Base-by-base conservation (phyloP, 495 filamentous ascomycete genomes). In the Tuber calosporum region DNA sequence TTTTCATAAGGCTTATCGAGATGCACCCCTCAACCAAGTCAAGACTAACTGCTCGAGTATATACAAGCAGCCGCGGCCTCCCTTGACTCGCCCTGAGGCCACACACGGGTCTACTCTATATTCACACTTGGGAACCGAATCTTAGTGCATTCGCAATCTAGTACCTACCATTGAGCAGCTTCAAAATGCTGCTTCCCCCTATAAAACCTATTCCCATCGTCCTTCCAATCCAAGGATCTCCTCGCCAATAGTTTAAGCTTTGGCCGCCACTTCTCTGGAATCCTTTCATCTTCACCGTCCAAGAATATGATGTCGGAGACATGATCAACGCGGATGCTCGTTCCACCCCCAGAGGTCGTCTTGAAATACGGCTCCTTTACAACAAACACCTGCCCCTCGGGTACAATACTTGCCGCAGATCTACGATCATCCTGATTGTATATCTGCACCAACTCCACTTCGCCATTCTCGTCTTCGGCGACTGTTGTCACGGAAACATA, bases 291-390 rank as follows among this genome's bases (percentile, higher is more conserved):
- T 34, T 66, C 70, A 26, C 74, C 43, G 8, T 38, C 67, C 22
- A 77, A 62, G 26, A 77, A 77, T 34, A 77, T 69, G 40, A 73
- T 43, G 69, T 77, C 74, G 19, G 75, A 77, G 66, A 77, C 66
- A 73, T 77, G 75, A 42, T 76, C 75, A 13, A 77, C 73, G 40
- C 75, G 69, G 38, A 77, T 66, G 34, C 75, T 71, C 22, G 75
- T 77, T 26, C 66, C 75, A 20, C 48, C 26, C 5, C 26, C 30
- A 0, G 37, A 20, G 8, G 69, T 73, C 13, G 26, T 30, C 30
- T 77, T 77, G 20, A 76, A 77, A 42, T 77, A 77, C 8, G 74
- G 75, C 43, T 77, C 74, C 8, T 77, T 77, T 39, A 73, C 69
- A 26, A 77, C 73, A 3, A 77, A 22, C 17, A 77, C 40, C 45